Evolutionary conservation across 352 stramenopile genomes (phyloP), one percentile per base, ranked within the genome.

Genomic region (Phytophthora sp.): DNA sequence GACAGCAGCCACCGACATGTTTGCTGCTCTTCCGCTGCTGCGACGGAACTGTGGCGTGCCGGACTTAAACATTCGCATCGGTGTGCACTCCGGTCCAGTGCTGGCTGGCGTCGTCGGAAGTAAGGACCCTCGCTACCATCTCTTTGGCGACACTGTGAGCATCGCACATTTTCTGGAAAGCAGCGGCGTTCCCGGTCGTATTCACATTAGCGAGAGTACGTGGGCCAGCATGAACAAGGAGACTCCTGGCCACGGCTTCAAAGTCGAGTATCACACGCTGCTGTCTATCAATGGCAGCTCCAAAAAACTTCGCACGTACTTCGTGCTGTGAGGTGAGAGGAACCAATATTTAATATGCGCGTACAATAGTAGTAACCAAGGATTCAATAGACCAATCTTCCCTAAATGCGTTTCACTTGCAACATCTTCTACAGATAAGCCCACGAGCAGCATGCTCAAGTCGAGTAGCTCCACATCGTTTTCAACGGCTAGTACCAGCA

Each of bases 61-160:
- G 0, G 86, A 95, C 41, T 54, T 96, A 6, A 88, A 94, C 42
- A 96, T 96, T 45, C 85, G 84, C 60, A 96, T 96, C n/a, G 88
- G 84, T 0, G 71, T 97, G 26, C 89, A 96, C 70, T 91, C 85
- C 2, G 90, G 89, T 1, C 75, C 79, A 0, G 79, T 97, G 27
- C 64, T 96, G 2, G 89, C 86, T 0, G 89, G 89, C 1, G 88
- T 97, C 18, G 88, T 97, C 1, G 90, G 90, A 7, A 89, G 75
- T 34, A 89, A 87, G 42, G 84, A 93, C 53, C 89, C 86, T 38
- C 79, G 87, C 9, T 97, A 93, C 39, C 88, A 96, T 34, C 68
- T 96, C 13, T 95, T 95, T 32, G 88, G 88, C 3, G 85, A 94
- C 51, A 91, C 88, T 1, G 85, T 95, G 51, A 96, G 82, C 20